These are phyloP conservation scores for Pistacia atlantica DNA, from an alignment of 345 rosid species.

Conservation along the genomic window DNA sequence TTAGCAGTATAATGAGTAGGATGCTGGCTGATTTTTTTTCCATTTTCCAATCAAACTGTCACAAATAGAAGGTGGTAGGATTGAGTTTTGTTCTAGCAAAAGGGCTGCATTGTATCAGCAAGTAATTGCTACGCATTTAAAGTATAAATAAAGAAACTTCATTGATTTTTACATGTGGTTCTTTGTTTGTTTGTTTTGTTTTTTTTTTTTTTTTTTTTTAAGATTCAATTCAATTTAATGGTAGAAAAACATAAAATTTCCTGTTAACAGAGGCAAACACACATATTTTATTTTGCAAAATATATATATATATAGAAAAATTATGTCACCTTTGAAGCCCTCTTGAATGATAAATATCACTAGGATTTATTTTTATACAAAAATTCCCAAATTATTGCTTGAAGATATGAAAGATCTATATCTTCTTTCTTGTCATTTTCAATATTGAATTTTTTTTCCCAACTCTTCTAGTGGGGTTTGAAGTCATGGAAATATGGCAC, in stretches of 20 bases:
- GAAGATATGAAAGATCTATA: background rate
- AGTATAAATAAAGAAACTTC: too few species aligned
- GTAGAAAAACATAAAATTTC: too few species aligned
- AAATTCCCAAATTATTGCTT: background rate
- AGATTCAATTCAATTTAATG: too few species aligned
- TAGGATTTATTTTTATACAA: background rate
- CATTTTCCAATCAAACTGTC: background rate
- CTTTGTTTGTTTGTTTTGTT: too few species aligned
- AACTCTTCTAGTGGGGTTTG: background rate
- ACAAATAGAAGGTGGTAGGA: background rate
- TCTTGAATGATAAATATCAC: too few species aligned
- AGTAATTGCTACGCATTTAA: too few species aligned
- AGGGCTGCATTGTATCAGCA: too few species aligned
- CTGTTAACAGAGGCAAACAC: too few species aligned
- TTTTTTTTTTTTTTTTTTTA: too few species aligned
- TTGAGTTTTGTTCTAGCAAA: background rate
- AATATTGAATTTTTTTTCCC: background rate
- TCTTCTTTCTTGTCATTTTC: background rate
- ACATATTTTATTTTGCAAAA: too few species aligned
- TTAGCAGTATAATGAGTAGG: background rate
- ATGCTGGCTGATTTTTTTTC: background rate
- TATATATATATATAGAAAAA: background rate
- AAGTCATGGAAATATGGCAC: background rate
- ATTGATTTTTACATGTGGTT: too few species aligned
- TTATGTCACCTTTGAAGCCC: background rate